Percentiles rank a stretch among this genome's conserved stretches.
Conservation (phyloP, 768 basidiomycete species). For the Rhodotorula kratochvilovae region DNA sequence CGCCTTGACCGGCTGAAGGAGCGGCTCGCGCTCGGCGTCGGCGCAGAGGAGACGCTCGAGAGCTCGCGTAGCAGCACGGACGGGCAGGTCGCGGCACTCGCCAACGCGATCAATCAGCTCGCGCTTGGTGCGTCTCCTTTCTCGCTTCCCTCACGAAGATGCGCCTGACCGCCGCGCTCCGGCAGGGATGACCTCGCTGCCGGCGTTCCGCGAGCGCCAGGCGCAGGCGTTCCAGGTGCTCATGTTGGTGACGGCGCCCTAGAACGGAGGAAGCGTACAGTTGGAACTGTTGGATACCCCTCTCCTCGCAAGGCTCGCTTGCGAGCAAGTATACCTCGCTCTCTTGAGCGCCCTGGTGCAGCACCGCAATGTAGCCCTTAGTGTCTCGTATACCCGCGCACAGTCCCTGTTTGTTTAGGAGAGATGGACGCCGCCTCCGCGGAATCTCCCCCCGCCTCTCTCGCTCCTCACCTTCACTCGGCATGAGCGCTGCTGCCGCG, state of each 20-base stretch:
- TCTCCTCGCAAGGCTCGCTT: too few relatives aligned
- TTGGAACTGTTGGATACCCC: background rate
- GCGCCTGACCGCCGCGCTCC: background rate
- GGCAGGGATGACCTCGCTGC: slow-evolving; percentile 60
- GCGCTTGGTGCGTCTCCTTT: slow-evolving; percentile 51
- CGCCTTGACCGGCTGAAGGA: slow-evolving; percentile 59
- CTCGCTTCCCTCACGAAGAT: too few relatives aligned
- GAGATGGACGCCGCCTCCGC: background rate
- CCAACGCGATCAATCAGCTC: slow-evolving; percentile 70
- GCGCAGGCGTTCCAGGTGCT: slow-evolving; percentile 43
- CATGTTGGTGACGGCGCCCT: slow-evolving; percentile 15
- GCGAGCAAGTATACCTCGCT: too few relatives aligned
- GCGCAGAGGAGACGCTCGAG: slow-evolving; percentile 46
- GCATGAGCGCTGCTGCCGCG: background rate
- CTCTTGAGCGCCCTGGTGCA: too few relatives aligned
- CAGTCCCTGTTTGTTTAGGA: too few relatives aligned
- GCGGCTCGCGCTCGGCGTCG: slow-evolving; percentile 62
- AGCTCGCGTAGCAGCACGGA: slow-evolving; percentile 49
- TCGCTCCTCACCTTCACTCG: background rate
- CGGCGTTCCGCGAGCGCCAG: slow-evolving; percentile 57
- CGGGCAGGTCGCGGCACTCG: slow-evolving; percentile 62
- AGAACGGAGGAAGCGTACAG: background rate
- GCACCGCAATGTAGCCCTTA: too few relatives aligned
- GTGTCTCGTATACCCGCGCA: too few relatives aligned
- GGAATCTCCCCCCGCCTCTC: background rate